These are phyloP conservation scores for Nicotiana rustica DNA, from an alignment of 305 asterid genomes.

Conservation along the genomic window DNA sequence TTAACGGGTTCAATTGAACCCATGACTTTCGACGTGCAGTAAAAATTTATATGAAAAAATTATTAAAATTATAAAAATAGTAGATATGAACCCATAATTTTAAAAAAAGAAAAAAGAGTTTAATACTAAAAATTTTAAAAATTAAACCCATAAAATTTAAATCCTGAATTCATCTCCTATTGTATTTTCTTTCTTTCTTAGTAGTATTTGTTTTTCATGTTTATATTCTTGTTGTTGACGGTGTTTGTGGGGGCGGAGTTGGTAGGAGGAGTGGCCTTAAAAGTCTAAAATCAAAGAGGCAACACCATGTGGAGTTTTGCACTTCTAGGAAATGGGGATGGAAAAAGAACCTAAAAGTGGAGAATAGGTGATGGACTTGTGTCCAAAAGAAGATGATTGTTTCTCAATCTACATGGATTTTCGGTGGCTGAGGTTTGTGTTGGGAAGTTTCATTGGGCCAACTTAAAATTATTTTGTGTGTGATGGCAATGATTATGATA, in stretches of 20 bases:
- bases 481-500: background rate
- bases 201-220: background rate
- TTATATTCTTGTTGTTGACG: background rate
- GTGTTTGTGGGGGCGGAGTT: conserved; percentile 35
- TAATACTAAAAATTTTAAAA: no score
- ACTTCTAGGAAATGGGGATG: background rate
- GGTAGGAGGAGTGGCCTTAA: conserved; percentile 20
- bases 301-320: conserved; percentile 25
- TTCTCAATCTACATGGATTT: no score
- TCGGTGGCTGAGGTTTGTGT: background rate
- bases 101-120: no score
- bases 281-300: conserved; percentile 30
- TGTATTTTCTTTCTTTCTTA: background rate
- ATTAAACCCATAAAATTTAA: no score
- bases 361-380: background rate
- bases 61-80: no score
- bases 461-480: background rate
- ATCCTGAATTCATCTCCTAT: no score
- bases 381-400: background rate
- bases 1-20: no score
- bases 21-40: no score
- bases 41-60: no score
- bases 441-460: background rate
- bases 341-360: background rate
- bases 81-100: no score